A percentile compares a stretch with the other conserved stretches of the same genome.
Evolutionary conservation across 1,139 yeast genomes (phyloP).

Genomic region (Yamadazyma aaseri): DNA sequence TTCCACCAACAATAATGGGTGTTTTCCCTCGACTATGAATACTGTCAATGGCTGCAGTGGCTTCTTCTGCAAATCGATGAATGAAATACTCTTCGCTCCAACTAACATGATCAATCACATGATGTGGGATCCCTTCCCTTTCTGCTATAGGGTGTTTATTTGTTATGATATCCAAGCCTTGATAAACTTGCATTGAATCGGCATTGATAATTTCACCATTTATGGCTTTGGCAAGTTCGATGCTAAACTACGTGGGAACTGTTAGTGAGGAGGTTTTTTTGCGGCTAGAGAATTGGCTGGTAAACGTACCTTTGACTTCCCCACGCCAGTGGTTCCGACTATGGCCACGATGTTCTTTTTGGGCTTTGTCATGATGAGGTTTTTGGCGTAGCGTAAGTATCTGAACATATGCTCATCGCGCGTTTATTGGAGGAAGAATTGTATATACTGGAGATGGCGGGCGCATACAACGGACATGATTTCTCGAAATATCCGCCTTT

Average conservation of each 20-base stretch:
- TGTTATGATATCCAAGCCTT: conserved; percentile 70
- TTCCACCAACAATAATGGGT: conserved; percentile 94
- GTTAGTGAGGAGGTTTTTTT: conserved; percentile 7
- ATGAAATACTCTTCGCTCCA: conserved; percentile 85
- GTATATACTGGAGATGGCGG: no score
- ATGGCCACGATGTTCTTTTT: conserved; percentile 56
- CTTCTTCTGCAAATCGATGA: conserved; percentile 79
- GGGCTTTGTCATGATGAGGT: conserved; percentile 25
- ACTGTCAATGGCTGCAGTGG: conserved; percentile 54
- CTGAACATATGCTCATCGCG: conserved; percentile 10
- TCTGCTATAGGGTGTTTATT: conserved; percentile 88
- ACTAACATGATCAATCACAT: conserved; percentile 77
- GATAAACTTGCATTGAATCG: conserved; percentile 95
- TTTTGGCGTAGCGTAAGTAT: conserved; percentile 23
- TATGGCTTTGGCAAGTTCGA: conserved; percentile 73
- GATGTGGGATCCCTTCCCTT: conserved; percentile 73
- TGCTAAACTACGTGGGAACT: conserved; percentile 51
- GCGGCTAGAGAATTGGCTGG: background rate
- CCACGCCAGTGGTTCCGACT: conserved; percentile 99
- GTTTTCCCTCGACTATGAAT: conserved; percentile 70
- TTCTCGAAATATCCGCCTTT: no score
- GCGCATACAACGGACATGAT: no score
- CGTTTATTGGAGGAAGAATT: no score
- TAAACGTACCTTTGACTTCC: conserved; percentile 77
- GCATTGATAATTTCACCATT: conserved; percentile 93